Conservation (phyloP, 352 stramenopile genomes). For the Globisporangium ultimum region DNA sequence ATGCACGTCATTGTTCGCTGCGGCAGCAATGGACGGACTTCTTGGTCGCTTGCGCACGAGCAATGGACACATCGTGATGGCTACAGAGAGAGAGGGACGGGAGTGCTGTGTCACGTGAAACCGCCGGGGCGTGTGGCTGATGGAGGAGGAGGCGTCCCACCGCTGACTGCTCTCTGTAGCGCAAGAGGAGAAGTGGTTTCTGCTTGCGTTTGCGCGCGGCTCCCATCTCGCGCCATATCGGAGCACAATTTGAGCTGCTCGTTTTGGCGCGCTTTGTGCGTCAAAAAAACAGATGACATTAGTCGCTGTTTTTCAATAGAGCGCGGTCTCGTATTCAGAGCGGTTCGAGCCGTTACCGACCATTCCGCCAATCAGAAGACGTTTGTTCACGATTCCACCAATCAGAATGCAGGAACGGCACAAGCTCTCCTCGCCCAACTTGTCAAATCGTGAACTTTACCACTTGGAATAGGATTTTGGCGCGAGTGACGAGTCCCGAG, state of each 20-base stretch:
- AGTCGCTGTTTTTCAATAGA: not conserved
- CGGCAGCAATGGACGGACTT: not conserved
- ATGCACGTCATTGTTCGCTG: not conserved
- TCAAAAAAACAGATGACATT: not conserved
- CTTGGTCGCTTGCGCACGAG: conserved; percentile 13
- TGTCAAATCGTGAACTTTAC: no score
- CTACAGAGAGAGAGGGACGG: not conserved
- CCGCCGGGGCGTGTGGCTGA: no score
- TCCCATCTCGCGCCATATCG: not conserved
- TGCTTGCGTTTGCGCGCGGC: not conserved
- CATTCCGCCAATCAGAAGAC: conserved; percentile 34
- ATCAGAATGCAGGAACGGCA: conserved; percentile 4
- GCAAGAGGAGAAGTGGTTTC: conserved; percentile 34
- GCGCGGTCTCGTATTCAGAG: no score
- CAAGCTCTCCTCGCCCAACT: no score
- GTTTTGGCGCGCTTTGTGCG: conserved; percentile 12
- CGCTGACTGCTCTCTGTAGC: conserved; percentile 6
- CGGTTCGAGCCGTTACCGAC: not conserved
- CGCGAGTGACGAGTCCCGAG: no score
- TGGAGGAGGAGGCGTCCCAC: not conserved
- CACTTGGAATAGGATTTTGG: no score
- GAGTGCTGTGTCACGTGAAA: not conserved
- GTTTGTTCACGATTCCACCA: conserved; percentile 17
- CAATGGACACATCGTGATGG: conserved; percentile 10
- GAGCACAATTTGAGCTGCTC: conserved; percentile 11